phyloP scores from a whole-genome alignment of 2,329 filamentous ascomycete species.

The Gliomastix tumulicola region DNA sequence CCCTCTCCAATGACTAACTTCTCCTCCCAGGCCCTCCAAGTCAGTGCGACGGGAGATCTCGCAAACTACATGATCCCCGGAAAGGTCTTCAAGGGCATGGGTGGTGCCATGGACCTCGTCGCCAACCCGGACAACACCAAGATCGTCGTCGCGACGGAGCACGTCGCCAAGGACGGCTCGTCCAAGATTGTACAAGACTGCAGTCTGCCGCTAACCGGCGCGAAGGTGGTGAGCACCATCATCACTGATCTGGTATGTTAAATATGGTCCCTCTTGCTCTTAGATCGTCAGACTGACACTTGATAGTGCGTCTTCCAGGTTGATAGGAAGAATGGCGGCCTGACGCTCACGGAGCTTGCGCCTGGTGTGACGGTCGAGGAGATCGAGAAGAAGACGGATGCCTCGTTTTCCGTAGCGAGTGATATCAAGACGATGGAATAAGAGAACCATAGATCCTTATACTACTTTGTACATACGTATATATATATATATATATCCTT shows the following conservation, averaged over 20 bases:
- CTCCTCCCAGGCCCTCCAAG: slow-evolving; percentile 54
- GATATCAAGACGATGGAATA: neutral
- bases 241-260: slow-evolving; percentile 67
- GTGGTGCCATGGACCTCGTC: slow-evolving; percentile 68
- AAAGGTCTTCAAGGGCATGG: slow-evolving; percentile 85
- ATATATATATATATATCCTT: too few species aligned
- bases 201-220: slow-evolving; percentile 58
- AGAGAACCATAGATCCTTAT: too few species aligned
- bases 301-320: slow-evolving; percentile 62
- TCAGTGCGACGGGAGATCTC: slow-evolving; percentile 69
- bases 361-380: slow-evolving; percentile 63
- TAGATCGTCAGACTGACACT: neutral
- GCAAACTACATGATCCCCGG: slow-evolving; percentile 90
- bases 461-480: too few species aligned
- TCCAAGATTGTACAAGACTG: slow-evolving; percentile 61
- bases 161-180: slow-evolving; percentile 62
- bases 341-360: slow-evolving; percentile 65
- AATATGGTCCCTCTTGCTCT: neutral
- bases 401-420: too few species aligned
- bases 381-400: slow-evolving; percentile 62
- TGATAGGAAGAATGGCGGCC: slow-evolving; percentile 49
- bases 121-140: slow-evolving; percentile 65
- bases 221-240: slow-evolving; percentile 60
- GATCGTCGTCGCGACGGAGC: slow-evolving; percentile 65
- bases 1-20: neutral